Base-by-base conservation (phyloP, 2,329 filamentous ascomycete genomes). In the Hymenotorrendiella dingleyae region DNA sequence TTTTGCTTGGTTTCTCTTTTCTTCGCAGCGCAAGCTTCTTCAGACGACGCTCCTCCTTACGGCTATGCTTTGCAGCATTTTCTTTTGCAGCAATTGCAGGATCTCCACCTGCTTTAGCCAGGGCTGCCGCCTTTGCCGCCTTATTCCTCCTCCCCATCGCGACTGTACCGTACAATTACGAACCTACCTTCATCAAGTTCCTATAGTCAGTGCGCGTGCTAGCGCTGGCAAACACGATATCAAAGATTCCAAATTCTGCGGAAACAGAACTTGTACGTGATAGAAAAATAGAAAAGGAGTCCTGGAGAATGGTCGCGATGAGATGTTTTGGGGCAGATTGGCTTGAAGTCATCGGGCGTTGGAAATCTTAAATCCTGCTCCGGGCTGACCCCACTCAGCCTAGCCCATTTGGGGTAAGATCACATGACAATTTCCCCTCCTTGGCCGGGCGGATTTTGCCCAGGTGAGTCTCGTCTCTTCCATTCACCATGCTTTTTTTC, bases 1-100 rank as follows among this genome's bases (percentile, higher is more conserved):
- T 60, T 35, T 59, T 51, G 17, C 33, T 36, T 27, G 42, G 54
- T 42, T 52, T 60, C 36, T 59, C 57, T 32, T 52, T 50, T 39
- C 40, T 59, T 8, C 58, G 51, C 22, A 40, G 50, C 36, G 54
- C 53, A 12, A 57, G 20, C 43, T 60, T 61, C 12, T 45, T 46
- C 36, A 43, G 43, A 27, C 53, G 54, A 33, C 54, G 52, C 10
- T 56, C 50, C 36, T 55, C 47, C 34, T 54, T 56, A 16, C 42
- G 26, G 32, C 20, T 20, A 34, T 45, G 32, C 32, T 50, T 54
- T 32, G 21, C 26, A 11, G 34, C 30, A 4, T 27, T 9, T 12
- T 40, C 41, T 35, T 51, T 54, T 39, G 19, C 36, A 21, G 27
- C 39, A 27, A 36, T 40, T 6, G 38, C n/a, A 6, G 27, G 28